Evolutionary conservation across 768 basidiomycete species (phyloP), one percentile per base, ranked within the genome.

Genomic region (Kwoniella bestiolae): DNA sequence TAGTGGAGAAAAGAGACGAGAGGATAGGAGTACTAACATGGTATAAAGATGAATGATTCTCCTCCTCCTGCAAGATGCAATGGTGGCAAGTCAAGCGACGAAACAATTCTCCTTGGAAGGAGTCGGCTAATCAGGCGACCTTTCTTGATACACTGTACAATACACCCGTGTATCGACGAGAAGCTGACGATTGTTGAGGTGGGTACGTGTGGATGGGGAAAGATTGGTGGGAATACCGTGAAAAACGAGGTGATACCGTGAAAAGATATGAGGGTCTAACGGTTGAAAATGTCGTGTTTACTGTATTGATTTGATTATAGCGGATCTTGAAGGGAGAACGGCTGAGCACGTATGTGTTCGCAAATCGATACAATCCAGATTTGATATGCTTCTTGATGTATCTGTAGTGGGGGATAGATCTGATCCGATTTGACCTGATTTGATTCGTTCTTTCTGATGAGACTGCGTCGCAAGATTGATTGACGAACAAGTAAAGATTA

Each of bases 151-250:
- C 29, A 53, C 52, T 53, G 52, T 34, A 34, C n/a, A 11, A 4
- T 50, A 9, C 25, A 34, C 21, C 52, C 31, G 52, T 31, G 52
- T 31, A 53, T 18, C 31, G 29, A n/a, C n/a, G n/a, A n/a, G n/a
- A 16, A 53, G 34, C 38, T 56, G 35, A 56, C 28, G 56, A 44
- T 41, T n/a, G 56, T 38, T 56, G 56, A 25, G 23, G 38, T 16
- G 52, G 52, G 52, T 53, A 53, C 52, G 29, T 53, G 29, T 53
- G 52, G 52, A 34, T 56, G 56, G 38, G 56, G 56, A 56, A n/a
- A 56, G 56, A 56, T 56, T 18, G 56, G 56, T 56, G 56, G 38
- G 56, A 56, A 18, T n/a, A 16, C 4, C 4, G 49, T n/a, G 23
- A 25, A 28, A 3, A 25, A 53, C 52, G 52, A 53, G 26, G 52